Evolutionary conservation across 495 filamentous ascomycete species (phyloP), one percentile per base, ranked within the genome.

Genomic region (Neurospora sp.): DNA sequence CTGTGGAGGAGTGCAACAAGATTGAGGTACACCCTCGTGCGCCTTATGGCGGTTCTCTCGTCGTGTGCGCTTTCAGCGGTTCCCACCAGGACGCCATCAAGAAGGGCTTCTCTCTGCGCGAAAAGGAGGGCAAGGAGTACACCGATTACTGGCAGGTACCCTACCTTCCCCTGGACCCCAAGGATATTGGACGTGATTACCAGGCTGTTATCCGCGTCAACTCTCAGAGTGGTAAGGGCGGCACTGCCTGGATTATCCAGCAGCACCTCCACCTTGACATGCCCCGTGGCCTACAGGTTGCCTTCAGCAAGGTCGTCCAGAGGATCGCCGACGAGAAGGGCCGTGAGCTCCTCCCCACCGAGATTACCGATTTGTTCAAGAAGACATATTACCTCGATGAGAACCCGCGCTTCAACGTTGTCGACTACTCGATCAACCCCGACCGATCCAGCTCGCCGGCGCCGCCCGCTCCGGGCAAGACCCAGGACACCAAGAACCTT

Each of bases 181-280:
- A 92, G 76, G 94, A 98, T 83, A 97, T 98, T 72, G 96, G 96
- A 35, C 90, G 95, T 12, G 98, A 92, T 39, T 98, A 98, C 86
- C 94, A 98, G 83, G 95, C 95, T 48, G 92, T 98, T 80, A 99
- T 99, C 81, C 92, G 95, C 39, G 96, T 98, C 86, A 99, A 98
- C 83, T 95, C 92, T 31, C 96, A 99, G 80, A 93, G 90, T 74
- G 96, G 96, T 71, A 99, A 99, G 84, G 96, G 94, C 72, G 96
- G 96, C 76, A 91, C 93, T 73, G 95, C 96, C 48, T 98, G 93
- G 94, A 90, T 98, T 76, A 94, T 99, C 80, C 90, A 93, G 79
- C 92, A 92, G 69, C 89, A 90, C 69, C 88, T 98, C 73, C 89
- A 97, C 77, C 92, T 98, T 75, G 96, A 97, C 82, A 88, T 98